Evolutionary conservation across 2,329 filamentous ascomycete species (phyloP).

Genomic region (Fusarium irregulare): DNA sequence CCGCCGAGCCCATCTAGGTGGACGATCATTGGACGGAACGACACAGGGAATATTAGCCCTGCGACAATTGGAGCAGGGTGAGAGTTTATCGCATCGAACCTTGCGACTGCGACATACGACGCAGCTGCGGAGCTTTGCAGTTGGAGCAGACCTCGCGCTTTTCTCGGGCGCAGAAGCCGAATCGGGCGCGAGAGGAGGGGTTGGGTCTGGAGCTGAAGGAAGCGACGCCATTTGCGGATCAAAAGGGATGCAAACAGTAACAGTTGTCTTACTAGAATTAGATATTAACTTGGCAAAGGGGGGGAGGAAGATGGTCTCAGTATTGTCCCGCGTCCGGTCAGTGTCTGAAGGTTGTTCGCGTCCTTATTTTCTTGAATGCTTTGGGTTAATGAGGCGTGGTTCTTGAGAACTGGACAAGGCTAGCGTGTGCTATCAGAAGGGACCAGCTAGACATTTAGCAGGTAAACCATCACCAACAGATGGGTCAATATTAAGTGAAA

Average conservation of each 20-base stretch:
- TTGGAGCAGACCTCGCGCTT: conserved; percentile 32
- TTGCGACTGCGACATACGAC: conserved; percentile 65
- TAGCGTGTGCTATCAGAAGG: not conserved
- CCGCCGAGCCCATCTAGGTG: conserved; percentile 66
- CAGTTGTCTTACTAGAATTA: not conserved
- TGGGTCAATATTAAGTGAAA: accelerated
- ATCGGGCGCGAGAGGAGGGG: conserved; percentile 23
- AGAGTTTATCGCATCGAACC: conserved; percentile 67
- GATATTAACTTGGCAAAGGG: not conserved
- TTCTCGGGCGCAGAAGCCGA: conserved; percentile 42
- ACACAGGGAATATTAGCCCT: conserved; percentile 64
- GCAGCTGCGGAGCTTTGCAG: conserved; percentile 58
- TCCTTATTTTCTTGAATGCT: not conserved
- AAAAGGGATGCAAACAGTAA: not conserved
- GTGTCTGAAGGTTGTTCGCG: not conserved
- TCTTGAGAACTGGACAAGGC: not conserved
- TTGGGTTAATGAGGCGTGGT: not conserved
- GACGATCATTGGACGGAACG: conserved; percentile 60
- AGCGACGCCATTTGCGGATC: conserved; percentile 10
- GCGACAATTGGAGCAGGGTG: conserved; percentile 68
- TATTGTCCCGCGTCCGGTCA: not conserved
- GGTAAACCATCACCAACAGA: accelerated
- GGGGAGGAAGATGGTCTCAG: not conserved
- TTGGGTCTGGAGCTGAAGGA: not conserved
- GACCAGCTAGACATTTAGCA: not conserved